phyloP scores from a whole-genome alignment of 179 eudicot species.

The Silene coronaria region DNA sequence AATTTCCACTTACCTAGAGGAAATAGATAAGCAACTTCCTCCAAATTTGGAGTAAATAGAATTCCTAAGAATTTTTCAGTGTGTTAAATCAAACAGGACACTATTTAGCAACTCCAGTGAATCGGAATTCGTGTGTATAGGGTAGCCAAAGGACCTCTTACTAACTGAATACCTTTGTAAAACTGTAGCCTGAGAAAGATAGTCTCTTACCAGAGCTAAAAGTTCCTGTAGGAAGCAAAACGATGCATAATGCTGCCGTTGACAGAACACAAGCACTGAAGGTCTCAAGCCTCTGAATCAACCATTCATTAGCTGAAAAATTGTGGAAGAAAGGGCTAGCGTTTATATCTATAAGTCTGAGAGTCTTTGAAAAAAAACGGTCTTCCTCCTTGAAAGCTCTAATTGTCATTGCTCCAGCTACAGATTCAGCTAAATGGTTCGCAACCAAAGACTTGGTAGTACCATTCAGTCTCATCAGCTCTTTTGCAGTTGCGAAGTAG shows the following conservation, averaged over 20 bases:
- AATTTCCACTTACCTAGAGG: too few species aligned
- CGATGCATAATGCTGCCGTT: slow-evolving; percentile 67
- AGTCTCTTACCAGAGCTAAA: slow-evolving; percentile 54
- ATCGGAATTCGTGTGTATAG: too few species aligned
- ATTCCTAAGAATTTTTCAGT: too few species aligned
- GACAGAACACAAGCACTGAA: slow-evolving; percentile 57
- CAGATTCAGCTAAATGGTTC: slow-evolving; percentile 70
- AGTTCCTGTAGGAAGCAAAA: slow-evolving; percentile 75
- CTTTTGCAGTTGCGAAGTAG: slow-evolving; percentile 62
- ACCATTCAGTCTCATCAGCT: slow-evolving; percentile 75
- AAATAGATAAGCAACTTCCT: too few species aligned
- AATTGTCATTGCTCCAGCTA: slow-evolving; percentile 61
- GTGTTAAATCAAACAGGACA: too few species aligned
- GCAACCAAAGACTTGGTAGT: slow-evolving; percentile 76
- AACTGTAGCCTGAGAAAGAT: not conserved
- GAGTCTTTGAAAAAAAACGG: slow-evolving; percentile 54
- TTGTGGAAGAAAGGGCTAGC: slow-evolving; percentile 70
- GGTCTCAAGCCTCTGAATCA: slow-evolving; percentile 64
- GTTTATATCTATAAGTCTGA: slow-evolving; percentile 55
- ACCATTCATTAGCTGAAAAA: slow-evolving; percentile 76
- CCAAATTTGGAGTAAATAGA: too few species aligned
- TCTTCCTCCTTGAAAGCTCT: slow-evolving; percentile 71
- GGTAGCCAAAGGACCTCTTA: too few species aligned
- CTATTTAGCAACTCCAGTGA: too few species aligned
- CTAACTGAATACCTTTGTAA: not conserved